A percentile compares a stretch with the other conserved stretches of the same genome.
Conservation (phyloP, 2,329 filamentous ascomycete species). For the Mariannaea sp. region DNA sequence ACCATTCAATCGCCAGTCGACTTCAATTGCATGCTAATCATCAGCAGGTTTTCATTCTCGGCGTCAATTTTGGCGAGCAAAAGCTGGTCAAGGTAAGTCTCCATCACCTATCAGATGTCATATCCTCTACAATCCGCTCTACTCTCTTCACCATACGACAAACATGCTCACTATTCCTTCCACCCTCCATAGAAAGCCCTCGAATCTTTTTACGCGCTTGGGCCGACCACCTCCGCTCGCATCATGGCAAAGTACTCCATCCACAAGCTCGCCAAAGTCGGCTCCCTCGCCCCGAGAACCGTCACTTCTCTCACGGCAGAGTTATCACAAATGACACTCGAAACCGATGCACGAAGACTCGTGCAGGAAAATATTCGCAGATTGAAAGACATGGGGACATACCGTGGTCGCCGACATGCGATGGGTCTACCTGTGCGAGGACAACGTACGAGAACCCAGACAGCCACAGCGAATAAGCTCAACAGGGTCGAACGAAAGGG, state of each 20-base stretch:
- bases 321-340: conserved; percentile 89
- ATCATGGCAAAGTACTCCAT: conserved; percentile 91
- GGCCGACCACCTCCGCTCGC: conserved; percentile 68
- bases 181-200: conserved; percentile 65
- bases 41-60: conserved; percentile 78
- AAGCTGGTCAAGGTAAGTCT: conserved; percentile 77
- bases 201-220: conserved; percentile 84
- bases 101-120: conserved; percentile 2
- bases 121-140: not conserved
- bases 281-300: conserved; percentile 74
- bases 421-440: conserved; percentile 91
- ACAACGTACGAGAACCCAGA: conserved; percentile 83
- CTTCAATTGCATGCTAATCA: not conserved
- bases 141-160: not conserved
- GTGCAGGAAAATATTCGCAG: conserved; percentile 84
- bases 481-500: conserved; percentile 57
- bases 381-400: conserved; percentile 87
- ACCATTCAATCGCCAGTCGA: not conserved
- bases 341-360: conserved; percentile 80
- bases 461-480: conserved; percentile 63
- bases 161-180: conserved; percentile 20
- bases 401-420: conserved; percentile 87
- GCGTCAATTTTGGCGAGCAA: conserved; percentile 82
- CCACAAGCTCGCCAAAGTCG: conserved; percentile 80
- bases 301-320: conserved; percentile 83